phyloP scores from a whole-genome alignment of 2,329 filamentous ascomycete species.

The Clonostachys sp. region DNA sequence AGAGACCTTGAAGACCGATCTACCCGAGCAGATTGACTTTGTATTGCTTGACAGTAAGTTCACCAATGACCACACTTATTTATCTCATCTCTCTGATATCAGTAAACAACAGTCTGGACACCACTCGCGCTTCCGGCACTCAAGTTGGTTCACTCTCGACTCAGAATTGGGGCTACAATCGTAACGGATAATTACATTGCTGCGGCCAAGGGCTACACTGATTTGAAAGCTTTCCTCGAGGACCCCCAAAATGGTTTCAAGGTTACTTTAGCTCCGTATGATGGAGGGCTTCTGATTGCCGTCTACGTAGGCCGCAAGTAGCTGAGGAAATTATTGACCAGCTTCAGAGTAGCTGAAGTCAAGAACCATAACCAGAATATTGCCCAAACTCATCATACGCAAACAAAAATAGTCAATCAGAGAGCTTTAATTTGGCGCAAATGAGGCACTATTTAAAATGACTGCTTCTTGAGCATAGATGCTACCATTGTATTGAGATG shows the following conservation, averaged over 20 bases:
- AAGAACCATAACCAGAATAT: too few species aligned
- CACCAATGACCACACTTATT: not conserved
- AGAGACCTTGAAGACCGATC: constrained; percentile 40
- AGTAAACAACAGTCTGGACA: constrained; percentile 42
- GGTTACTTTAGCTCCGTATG: constrained; percentile 23
- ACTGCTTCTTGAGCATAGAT: too few species aligned
- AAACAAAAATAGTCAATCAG: too few species aligned
- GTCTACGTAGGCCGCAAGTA: constrained; percentile 6
- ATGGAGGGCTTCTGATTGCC: constrained; percentile 20
- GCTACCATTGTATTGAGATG: too few species aligned
- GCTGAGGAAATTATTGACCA: too few species aligned
- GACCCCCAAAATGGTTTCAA: constrained; percentile 41
- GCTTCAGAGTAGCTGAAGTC: too few species aligned
- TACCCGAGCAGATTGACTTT: constrained; percentile 48
- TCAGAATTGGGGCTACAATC: constrained; percentile 41
- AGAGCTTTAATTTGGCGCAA: too few species aligned
- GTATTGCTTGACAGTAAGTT: constrained; percentile 57
- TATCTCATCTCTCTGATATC: not conserved
- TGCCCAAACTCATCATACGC: too few species aligned
- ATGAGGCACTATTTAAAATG: too few species aligned
- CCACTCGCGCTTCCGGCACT: constrained; percentile 47
- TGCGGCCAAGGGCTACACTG: constrained; percentile 32
- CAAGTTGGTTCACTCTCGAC: constrained; percentile 33
- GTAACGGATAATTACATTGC: constrained; percentile 42
- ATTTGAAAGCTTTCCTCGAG: constrained; percentile 40